Base-by-base conservation (phyloP, 495 filamentous ascomycete genomes). In the Podospora appendiculata region DNA sequence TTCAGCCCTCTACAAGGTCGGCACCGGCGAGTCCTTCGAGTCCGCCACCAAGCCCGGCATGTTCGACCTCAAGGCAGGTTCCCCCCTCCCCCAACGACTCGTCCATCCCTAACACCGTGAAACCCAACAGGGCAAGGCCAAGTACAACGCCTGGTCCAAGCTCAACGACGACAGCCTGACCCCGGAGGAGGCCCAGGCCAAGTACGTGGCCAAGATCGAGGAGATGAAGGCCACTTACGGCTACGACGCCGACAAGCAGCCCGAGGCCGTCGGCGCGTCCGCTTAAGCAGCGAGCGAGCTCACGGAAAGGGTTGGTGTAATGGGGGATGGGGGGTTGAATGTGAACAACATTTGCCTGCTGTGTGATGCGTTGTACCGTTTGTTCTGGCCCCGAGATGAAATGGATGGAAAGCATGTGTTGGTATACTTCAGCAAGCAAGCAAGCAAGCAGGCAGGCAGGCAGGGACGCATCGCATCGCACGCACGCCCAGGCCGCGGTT, bases 191-290 rank as follows among this genome's bases (percentile, higher is more conserved):
- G 87, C 89, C 8, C 82, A 92, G 81, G 79, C 79, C 63, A 72
- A 79, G 54, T 96, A 96, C 68, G 83, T 93, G 58, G 66, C 77
- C 66, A 64, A 83, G 54, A 82, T 91, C 53, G 81, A 86, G 68
- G 62, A 61, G 56, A 64, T 91, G 65, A 89, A 91, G 76, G 65
- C 59, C 53, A 81, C 77, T 61, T 81, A 86, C 69, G 85, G 83
- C 45, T 84, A 73, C 59, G 75, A 82, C 65, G 62, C 62, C 16
- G 60, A 70, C 59, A 82, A 82, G 72, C 60, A 58, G 50, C 76
- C 78, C 54, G 79, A 80, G 73, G 67, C 71, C 33, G 73, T 80
- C 52, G 74, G 73, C 47, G 59, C 48, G 36, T 32, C 41, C 32
- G 42, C 46, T n/a, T 52, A 47, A 45, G n/a, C 6, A 36, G 13